A percentile compares a stretch with the other conserved stretches of the same genome.
These are phyloP conservation scores for Cunninghamia lanceolata DNA, from an alignment of 75 land plant genomes.

Conservation along the genomic window DNA sequence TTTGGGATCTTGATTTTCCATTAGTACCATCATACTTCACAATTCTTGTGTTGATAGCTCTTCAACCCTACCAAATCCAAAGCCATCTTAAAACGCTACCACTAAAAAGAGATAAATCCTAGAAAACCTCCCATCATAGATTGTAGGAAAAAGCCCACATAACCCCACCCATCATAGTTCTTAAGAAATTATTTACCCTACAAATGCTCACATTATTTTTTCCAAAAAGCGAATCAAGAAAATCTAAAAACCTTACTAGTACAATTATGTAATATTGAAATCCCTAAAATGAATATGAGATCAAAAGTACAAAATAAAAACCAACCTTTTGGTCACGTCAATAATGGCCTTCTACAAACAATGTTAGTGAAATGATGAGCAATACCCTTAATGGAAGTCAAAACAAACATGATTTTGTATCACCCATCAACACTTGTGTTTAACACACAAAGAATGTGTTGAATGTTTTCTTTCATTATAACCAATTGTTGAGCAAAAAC, in stretches of 20 bases:
- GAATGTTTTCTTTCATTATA: slow-evolving; percentile 11
- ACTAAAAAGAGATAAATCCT: no score
- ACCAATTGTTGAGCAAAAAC: neutral
- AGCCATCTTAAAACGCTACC: no score
- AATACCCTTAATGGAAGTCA: slow-evolving; percentile 32
- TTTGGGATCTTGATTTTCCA: slow-evolving; percentile 38
- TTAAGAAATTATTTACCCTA: no score
- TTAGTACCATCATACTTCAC: slow-evolving; percentile 34
- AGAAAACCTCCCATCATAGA: no score
- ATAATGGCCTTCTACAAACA: slow-evolving; percentile 44
- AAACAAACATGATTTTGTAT: slow-evolving; percentile 40
- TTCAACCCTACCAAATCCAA: slow-evolving; percentile 22
- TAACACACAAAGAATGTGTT: slow-evolving; percentile 16
- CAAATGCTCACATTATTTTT: no score
- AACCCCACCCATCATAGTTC: no score
- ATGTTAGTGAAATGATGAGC: slow-evolving; percentile 42
- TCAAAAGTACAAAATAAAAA: no score
- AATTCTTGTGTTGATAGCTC: slow-evolving; percentile 27
- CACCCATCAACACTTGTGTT: slow-evolving; percentile 32
- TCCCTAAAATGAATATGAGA: no score
- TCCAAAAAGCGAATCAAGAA: no score
- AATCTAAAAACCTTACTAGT: no score
- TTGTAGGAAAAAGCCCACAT: no score
- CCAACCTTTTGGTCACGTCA: slow-evolving; percentile 30
- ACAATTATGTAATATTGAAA: no score